Conservation (phyloP, 176 grass and related monocot genomes). For the Dactylis glomerata region DNA sequence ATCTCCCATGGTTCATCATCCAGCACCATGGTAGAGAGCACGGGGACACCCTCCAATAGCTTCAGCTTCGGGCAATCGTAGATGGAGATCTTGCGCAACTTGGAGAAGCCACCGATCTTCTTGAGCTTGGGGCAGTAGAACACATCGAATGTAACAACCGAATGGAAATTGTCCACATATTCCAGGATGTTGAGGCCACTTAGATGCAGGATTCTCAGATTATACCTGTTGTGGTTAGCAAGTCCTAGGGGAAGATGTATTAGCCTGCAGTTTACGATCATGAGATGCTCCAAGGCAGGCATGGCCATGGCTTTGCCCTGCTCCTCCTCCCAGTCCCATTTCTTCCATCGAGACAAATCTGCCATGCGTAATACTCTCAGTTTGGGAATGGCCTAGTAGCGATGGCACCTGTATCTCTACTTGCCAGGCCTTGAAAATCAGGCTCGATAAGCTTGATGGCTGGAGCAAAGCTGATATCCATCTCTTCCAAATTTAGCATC, state of each 20-base stretch:
- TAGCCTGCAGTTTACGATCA: accelerated
- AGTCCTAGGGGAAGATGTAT: not conserved
- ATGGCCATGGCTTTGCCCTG: not conserved
- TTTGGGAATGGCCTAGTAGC: not conserved
- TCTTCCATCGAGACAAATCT: not conserved
- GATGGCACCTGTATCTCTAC: not conserved
- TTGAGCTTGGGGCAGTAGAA: not conserved
- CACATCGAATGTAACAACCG: not conserved
- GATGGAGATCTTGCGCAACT: not conserved
- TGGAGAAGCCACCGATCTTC: not conserved
- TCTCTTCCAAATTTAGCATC: not conserved
- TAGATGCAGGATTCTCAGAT: not conserved
- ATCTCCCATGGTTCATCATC: not conserved
- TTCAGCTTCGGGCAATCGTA: not conserved
- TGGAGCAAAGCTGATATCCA: accelerated
- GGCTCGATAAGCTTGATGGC: not conserved
- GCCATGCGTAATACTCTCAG: accelerated
- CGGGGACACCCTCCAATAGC: not conserved
- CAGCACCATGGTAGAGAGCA: not conserved
- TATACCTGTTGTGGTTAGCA: not conserved
- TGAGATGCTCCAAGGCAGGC: not conserved
- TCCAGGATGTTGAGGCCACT: accelerated
- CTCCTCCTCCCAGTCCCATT: conserved; percentile 22
- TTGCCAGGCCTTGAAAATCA: not conserved
- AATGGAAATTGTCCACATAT: not conserved